Evolutionary conservation across 129 eudicot species (phyloP).

Genomic region (Solidago caesia): DNA sequence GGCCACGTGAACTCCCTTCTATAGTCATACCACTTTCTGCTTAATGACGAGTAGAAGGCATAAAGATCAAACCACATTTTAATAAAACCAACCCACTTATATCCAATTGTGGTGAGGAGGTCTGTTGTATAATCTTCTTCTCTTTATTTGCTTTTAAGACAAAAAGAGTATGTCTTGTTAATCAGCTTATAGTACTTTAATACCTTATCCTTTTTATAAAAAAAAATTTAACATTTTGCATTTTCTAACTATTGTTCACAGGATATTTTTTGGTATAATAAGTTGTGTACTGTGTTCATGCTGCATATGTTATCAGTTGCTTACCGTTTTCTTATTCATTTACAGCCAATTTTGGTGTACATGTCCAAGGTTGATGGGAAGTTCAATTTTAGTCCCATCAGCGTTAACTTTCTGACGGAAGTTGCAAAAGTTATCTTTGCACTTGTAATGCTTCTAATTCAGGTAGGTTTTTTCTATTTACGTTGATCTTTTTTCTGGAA

Average conservation of each 20-base stretch:
- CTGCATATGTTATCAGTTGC: conserved; percentile 18
- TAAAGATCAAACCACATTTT: not conserved
- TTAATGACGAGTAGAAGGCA: conserved; percentile 1
- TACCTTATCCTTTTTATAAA: not conserved
- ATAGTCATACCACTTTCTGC: not conserved
- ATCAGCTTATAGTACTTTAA: not conserved
- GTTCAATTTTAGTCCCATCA: conserved; percentile 95
- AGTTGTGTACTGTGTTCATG: conserved; percentile 21
- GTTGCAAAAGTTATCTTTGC: conserved; percentile 87
- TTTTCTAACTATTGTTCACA: not conserved
- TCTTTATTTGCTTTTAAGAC: not conserved
- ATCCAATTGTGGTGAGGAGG: conserved; percentile 4
- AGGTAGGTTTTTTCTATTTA: conserved; percentile 48
- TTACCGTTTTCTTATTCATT: conserved; percentile 20
- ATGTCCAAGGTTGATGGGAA: conserved; percentile 99
- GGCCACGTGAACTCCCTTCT: not conserved
- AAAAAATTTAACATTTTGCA: not conserved
- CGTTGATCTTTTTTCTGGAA: not conserved
- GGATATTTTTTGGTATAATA: conserved; percentile 4
- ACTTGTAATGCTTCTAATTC: conserved; percentile 79
- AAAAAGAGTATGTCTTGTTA: conserved; percentile 7
- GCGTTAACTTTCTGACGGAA: conserved; percentile 98
- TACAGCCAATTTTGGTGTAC: conserved; percentile 92
- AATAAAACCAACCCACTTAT: conserved; percentile 18
- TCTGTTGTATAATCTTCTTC: conserved; percentile 1